Evolutionary conservation across 2,329 filamentous ascomycete genomes (phyloP), one percentile per base, ranked within the genome.

Genomic region (Botryotinia convoluta): DNA sequence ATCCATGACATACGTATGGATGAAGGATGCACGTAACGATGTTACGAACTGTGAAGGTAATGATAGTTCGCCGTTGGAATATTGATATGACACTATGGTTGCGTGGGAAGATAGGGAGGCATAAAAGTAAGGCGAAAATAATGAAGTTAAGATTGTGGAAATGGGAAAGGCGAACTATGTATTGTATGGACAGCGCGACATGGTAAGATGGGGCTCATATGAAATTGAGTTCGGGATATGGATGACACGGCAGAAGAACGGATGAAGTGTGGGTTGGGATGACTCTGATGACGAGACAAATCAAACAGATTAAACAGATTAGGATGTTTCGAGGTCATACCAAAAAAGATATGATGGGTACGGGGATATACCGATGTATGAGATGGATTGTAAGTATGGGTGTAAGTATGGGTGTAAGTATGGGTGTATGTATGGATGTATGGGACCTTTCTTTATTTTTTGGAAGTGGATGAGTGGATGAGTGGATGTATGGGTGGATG

Each of bases 111-210:
- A 68, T 72, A 73, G 70, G 73, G 72, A 54, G 22, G 44, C 54
- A 72, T 73, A 79, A 78, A 78, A 78, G 74, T 77, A 78, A 75
- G 78, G 77, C 77, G 78, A 71, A 76, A 75, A 70, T 69, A 73
- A 60, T 62, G 69, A 68, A 71, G 42, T 39, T 59, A 72, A 61
- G 69, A 64, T 69, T 72, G 76, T 73, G 74, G 75, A 75, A 74
- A 73, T 72, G 64, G 62, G 71, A 72, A 64, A 71, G 60, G 69
- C 75, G 76, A 77, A 76, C 77, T 79, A 77, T 74, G 76, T 78
- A 79, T 78, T 78, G 73, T 74, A 75, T 69, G 64, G 70, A 57
- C 64, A 72, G 73, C 72, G 63, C 72, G 48, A 73, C 72, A 74
- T 67, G 39, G 57, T 51, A 77, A 75, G 75, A 70, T 70, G 75